Evolutionary conservation across 208 protist genomes (phyloP).

Genomic region (Strigomonas culicis): DNA sequence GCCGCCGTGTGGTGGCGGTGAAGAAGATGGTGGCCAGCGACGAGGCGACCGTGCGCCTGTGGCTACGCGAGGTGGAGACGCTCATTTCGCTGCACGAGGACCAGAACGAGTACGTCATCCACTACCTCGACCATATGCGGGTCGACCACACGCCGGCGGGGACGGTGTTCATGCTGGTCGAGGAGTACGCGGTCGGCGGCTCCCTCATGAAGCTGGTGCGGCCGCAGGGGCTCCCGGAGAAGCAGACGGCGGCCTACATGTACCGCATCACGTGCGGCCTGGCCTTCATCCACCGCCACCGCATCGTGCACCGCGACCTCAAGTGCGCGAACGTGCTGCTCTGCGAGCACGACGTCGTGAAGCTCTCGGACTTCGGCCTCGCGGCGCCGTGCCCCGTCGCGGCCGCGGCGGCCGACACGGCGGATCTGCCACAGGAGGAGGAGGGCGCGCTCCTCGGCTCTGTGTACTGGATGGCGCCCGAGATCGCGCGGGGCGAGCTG

Average conservation of each 20-base stretch:
- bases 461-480: constrained; percentile 85
- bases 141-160: constrained; percentile 64
- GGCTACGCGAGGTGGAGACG: constrained; percentile 67
- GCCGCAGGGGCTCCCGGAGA: constrained; percentile 22
- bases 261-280: constrained; percentile 60
- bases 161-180: constrained; percentile 58
- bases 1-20: constrained; percentile 49
- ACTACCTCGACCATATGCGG: constrained; percentile 82
- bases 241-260: constrained; percentile 32
- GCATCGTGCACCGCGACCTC: constrained; percentile 85
- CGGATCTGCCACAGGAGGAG: background rate
- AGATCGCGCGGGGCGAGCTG: constrained; percentile 45
- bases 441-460: constrained; percentile 55
- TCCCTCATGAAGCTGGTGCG: constrained; percentile 49
- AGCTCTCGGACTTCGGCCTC: constrained; percentile 90
- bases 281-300: constrained; percentile 54
- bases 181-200: constrained; percentile 67
- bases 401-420: constrained; percentile 1
- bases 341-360: constrained; percentile 52
- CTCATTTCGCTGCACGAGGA: constrained; percentile 44
- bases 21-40: constrained; percentile 58
- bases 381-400: constrained; percentile 16
- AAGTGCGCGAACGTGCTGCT: constrained; percentile 87
- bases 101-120: constrained; percentile 40
- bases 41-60: constrained; percentile 41